Base-by-base conservation (phyloP, 2,329 filamentous ascomycete species). In the Penicillium sp. region DNA sequence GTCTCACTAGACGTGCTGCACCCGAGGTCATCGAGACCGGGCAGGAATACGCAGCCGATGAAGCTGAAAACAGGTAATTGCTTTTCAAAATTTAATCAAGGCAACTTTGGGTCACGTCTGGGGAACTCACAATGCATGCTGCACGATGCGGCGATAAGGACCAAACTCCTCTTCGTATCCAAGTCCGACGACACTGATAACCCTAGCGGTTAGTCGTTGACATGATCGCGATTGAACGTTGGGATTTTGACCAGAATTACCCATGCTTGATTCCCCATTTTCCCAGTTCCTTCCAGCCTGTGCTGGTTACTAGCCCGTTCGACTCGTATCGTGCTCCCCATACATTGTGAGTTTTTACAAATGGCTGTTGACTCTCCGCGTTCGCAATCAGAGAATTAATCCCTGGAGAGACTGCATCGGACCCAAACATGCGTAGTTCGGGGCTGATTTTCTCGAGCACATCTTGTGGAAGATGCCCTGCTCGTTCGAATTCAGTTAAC, bases 21-120 rank as follows among this genome's bases (percentile, higher is more conserved):
- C 69, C 69, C 12, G 65, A 68, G 11, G 69, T 69, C 69, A 70
- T 71, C 1, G 67, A 69, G 28, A 71, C 64, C 1, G 69, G 69
- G 48, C 69, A 71, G 1, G 66, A 69, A 35, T 66, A 70, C 10
- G 66, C 62, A 5, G 66, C 67, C 0, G 69, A 71, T 0, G 69
- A 67, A 4, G 69, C 67, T 1, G 67, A 69, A 22, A 59, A 71
- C 17, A 69, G 55, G 38, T 70, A 71, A 51, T 70, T 69, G 15
- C 69, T 71, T 25, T 5, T 22, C 22, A 3, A 47, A 20, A 1
- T 37, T 54, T 34, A 43, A 38, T n/a, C 12, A 43, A 0, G 20
- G 11, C 2, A 22, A 25, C 10, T 7, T 14, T 25, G 1, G 17
- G 50, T 35, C 5, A 2, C 6, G 10, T 10, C 25, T 15, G n/a